Percentiles rank a stretch among this genome's conserved stretches.
Evolutionary conservation across 148 eudicot genomes (phyloP).

Genomic region (Vaccinium darrowii): DNA sequence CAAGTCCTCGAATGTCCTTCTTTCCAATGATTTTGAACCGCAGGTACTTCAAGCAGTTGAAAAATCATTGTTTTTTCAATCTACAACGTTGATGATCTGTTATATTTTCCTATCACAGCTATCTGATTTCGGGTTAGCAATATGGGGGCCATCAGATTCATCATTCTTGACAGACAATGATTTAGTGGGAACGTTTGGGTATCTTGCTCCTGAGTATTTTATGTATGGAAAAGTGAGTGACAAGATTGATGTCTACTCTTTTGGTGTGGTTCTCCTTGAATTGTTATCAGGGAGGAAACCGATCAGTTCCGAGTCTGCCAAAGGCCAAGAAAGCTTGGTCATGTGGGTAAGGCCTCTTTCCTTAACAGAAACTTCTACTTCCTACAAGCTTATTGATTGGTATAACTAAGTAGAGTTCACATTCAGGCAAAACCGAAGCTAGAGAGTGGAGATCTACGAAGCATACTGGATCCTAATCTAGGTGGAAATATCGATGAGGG

Average conservation of each 20-base stretch:
- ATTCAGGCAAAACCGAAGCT: constrained; percentile 83
- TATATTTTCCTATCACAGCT: constrained; percentile 35
- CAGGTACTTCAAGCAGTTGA: constrained; percentile 42
- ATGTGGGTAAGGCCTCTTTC: constrained; percentile 75
- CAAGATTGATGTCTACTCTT: constrained; percentile 90
- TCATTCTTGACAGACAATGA: constrained; percentile 54
- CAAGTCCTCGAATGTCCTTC: constrained; percentile 94
- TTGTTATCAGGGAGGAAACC: constrained; percentile 76
- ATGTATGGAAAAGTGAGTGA: constrained; percentile 97
- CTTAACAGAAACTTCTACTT: not conserved
- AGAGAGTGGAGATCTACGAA: constrained; percentile 50
- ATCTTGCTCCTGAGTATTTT: constrained; percentile 94
- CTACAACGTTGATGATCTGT: not conserved
- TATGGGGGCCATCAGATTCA: constrained; percentile 67
- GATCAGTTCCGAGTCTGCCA: constrained; percentile 50
- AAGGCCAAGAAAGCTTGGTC: constrained; percentile 84
- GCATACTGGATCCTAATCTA: constrained; percentile 64
- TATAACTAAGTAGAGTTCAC: constrained; percentile 1
- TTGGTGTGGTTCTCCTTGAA: constrained; percentile 94
- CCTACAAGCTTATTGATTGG: not conserved
- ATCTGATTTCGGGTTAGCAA: constrained; percentile 90
- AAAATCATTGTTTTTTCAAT: not conserved
- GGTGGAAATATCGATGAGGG: constrained; percentile 39
- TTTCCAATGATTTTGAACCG: constrained; percentile 66
- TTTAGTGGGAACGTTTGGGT: constrained; percentile 94